Base-by-base conservation (phyloP, 148 eudicot genomes). In the Rhododendron mucronatum region DNA sequence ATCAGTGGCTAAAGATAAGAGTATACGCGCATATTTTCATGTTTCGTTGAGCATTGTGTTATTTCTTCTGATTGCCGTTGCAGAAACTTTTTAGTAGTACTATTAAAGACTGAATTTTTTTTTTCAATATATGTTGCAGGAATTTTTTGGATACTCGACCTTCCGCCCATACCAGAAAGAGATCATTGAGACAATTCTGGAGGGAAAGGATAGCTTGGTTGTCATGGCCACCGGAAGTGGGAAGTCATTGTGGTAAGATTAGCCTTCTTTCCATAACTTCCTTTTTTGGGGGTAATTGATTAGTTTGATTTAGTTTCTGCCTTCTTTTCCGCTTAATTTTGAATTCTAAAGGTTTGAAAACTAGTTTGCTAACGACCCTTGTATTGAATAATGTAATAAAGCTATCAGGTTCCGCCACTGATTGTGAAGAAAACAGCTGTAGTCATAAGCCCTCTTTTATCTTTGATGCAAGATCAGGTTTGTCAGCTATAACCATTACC, bases 391-490 rank as follows among this genome's bases (percentile, higher is more conserved):
- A 33, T 79, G 80, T 78, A 82, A 84, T 88, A 23, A 90, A 95
- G 98, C 90, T 95, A 95, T 88, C 98, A 95, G 93, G 93, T 95
- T 82, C 98, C 98, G 47, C 95, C 98, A 16, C 88, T 95, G 92
- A 82, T 95, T 86, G 81, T 91, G 1, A 89, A 88, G 21, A 92
- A 87, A 89, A 94, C 98, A 48, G 94, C 94, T 82, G 80, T 95
- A 37, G 98, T 95, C 50, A 91, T 95, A 90, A 94, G 96, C 87
- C 98, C 98, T 78, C 94, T 95, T 50, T 85, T 95, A 80, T 94
- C 96, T 41, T 87, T 95, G 89, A 95, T 95, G 98, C 96, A 95
- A 88, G 98, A 95, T 90, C 98, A 95, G 95, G 98, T 95, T 63
- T 45, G 87, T 80, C 63, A 77, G 47, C 69, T 77, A 82, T 69